Percentiles rank a stretch among this genome's conserved stretches.
phyloP scores from a whole-genome alignment of 78 protist species.

The Pigoraptor vietnamica region DNA sequence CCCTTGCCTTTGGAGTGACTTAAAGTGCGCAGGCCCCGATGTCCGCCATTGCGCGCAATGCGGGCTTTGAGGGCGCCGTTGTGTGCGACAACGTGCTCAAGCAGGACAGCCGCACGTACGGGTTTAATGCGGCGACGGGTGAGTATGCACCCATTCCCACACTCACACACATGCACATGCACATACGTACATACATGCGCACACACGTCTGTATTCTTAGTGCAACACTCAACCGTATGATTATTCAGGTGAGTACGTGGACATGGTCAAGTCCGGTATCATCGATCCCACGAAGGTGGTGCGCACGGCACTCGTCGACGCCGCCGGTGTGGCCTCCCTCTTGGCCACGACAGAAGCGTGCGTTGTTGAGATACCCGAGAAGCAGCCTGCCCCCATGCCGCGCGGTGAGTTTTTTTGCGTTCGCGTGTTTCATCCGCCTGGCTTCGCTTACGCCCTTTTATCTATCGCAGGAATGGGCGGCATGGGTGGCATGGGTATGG shows the following conservation, averaged over 20 bases:
- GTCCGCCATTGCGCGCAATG: conserved; percentile 79
- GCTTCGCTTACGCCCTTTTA: neutral
- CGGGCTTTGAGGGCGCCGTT: conserved; percentile 92
- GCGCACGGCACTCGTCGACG: conserved; percentile 82
- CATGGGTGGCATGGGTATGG: conserved; percentile 33
- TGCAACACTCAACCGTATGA: too few species aligned
- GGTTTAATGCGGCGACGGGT: conserved; percentile 82
- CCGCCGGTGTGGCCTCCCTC: conserved; percentile 85
- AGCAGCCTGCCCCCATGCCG: neutral
- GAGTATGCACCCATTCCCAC: too few species aligned
- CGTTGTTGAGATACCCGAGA: conserved; percentile 56
- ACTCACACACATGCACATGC: too few species aligned
- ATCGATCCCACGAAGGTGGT: conserved; percentile 99
- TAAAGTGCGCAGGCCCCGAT: neutral
- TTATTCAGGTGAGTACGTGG: conserved; percentile 70
- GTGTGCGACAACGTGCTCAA: conserved; percentile 79
- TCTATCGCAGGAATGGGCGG: neutral
- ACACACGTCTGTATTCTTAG: too few species aligned
- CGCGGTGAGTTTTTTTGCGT: neutral
- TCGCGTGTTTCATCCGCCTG: neutral
- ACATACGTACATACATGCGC: too few species aligned
- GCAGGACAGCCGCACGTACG: conserved; percentile 43
- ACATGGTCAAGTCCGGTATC: conserved; percentile 93
- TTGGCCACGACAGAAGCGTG: conserved; percentile 89
- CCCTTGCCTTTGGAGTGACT: too few species aligned